Evolutionary conservation across 345 rosid genomes (phyloP).

Genomic region (Gossypium turneri): DNA sequence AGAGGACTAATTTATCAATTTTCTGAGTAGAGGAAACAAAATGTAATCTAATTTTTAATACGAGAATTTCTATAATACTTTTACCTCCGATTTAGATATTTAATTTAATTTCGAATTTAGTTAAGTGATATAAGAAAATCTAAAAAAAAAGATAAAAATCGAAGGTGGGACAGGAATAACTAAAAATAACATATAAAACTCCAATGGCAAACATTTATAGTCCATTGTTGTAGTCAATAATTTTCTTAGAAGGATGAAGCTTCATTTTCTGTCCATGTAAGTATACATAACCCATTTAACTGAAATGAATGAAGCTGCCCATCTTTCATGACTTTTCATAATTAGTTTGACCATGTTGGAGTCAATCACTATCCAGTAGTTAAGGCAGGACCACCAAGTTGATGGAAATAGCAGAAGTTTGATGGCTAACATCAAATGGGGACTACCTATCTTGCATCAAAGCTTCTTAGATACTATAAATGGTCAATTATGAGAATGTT

Average conservation of each 20-base stretch:
- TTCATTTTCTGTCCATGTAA: not conserved
- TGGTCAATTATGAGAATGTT: not conserved
- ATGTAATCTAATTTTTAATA: too few relatives aligned
- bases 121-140: too few relatives aligned
- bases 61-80: accelerated
- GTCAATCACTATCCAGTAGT: not conserved
- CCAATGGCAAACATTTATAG: too few relatives aligned
- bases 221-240: too few relatives aligned
- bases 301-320: slow-evolving; percentile 25
- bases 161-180: too few relatives aligned
- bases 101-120: too few relatives aligned
- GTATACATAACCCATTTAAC: not conserved
- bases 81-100: too few relatives aligned
- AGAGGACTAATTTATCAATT: too few relatives aligned
- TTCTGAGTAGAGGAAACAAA: too few relatives aligned
- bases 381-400: not conserved
- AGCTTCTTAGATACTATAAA: not conserved
- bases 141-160: too few relatives aligned
- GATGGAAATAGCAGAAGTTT: not conserved
- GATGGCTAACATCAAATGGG: not conserved
- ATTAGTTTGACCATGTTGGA: slow-evolving; percentile 11
- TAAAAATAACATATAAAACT: too few relatives aligned
- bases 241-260: not conserved
- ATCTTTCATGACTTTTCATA: slow-evolving; percentile 22
- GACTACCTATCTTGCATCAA: not conserved